Evolutionary conservation across 2,329 filamentous ascomycete genomes (phyloP).

Genomic region (Colletotrichum sp.): DNA sequence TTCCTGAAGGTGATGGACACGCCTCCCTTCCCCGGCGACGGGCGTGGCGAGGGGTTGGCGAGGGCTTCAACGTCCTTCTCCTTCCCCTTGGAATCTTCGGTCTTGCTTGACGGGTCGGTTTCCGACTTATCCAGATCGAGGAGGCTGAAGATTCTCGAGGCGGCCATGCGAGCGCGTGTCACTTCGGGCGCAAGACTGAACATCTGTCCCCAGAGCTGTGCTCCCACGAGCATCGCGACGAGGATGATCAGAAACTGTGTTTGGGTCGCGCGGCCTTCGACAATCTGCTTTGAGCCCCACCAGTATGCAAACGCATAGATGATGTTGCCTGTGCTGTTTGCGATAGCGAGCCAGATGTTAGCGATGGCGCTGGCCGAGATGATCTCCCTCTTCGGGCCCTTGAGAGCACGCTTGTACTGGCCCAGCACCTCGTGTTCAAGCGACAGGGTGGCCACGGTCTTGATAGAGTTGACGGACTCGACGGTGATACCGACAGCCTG

Average conservation of each 20-base stretch:
- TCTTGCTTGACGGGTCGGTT: conserved; percentile 24
- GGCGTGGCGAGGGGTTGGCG: conserved; percentile 30
- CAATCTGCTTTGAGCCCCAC: conserved; percentile 78
- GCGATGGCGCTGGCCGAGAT: conserved; percentile 52
- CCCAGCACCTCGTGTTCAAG: conserved; percentile 56
- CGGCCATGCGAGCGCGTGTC: conserved; percentile 68
- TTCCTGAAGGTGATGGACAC: conserved; percentile 60
- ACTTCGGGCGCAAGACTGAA: conserved; percentile 79
- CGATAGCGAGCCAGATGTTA: conserved; percentile 65
- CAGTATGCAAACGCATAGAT: conserved; percentile 80
- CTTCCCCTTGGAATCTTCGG: conserved; percentile 22
- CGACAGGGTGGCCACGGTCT: conserved; percentile 64
- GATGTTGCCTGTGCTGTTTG: conserved; percentile 66
- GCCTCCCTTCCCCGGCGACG: conserved; percentile 33
- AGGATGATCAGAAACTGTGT: conserved; percentile 80
- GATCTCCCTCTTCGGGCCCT: conserved; percentile 59
- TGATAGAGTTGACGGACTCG: conserved; percentile 70
- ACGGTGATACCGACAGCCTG: conserved; percentile 68
- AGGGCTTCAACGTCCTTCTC: conserved; percentile 44
- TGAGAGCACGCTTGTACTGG: conserved; percentile 58
- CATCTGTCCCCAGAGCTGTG: conserved; percentile 76
- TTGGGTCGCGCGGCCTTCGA: conserved; percentile 65
- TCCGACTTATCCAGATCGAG: conserved; percentile 43
- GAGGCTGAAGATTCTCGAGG: conserved; percentile 60
- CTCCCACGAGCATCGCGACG: conserved; percentile 73